Base-by-base conservation (phyloP, 2,329 filamentous ascomycete genomes). In the Colletotrichum sansevieriae region DNA sequence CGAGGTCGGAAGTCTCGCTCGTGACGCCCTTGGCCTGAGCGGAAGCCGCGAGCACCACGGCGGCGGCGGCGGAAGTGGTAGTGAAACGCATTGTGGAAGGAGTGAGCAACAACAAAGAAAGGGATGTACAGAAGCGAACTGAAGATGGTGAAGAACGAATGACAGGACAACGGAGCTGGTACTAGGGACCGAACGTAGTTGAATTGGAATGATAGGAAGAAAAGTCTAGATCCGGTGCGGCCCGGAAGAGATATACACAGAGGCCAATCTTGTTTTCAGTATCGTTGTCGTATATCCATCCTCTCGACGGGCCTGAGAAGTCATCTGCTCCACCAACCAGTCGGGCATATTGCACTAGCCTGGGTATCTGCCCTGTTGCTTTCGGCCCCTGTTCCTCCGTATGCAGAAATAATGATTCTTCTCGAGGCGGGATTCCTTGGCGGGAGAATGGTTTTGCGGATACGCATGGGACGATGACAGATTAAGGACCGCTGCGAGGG, bases 41-140 rank as follows among this genome's bases (percentile, higher is more conserved):
- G 22, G 72, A 74, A 46, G 74, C 63, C 60, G 74, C 73, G 47
- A 77, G 46, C 20, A 74, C 68, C 18, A 76, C 35, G 9, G 70
- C 44, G 8, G 71, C 57, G 47, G 70, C 68, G 25, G 73, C 58
- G 39, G 61, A 68, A 22, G 54, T n/a, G 29, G 64, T 39, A 39
- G 72, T 66, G 68, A 75, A 73, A 64, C 71, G 75, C 75, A 77
- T 77, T 43, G 15, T 72, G 63, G 41, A 65, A 54, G 18, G 47
- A n/a, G 20, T 35, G 43, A 12, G 37, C n/a, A 55, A 51, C 5
- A 49, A 51, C 29, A n/a, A 15, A 29, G 5, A n/a, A 15, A 29
- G 4, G 29, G 29, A n/a, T 20, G 2, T 33, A 37, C 35, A 57
- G 58, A 62, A 52, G 25, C n/a, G 59, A 66, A 66, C 47, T 13